A percentile compares a stretch with the other conserved stretches of the same genome.
Conservation (phyloP, 331 rosid species). For the Dryas integrifolia region DNA sequence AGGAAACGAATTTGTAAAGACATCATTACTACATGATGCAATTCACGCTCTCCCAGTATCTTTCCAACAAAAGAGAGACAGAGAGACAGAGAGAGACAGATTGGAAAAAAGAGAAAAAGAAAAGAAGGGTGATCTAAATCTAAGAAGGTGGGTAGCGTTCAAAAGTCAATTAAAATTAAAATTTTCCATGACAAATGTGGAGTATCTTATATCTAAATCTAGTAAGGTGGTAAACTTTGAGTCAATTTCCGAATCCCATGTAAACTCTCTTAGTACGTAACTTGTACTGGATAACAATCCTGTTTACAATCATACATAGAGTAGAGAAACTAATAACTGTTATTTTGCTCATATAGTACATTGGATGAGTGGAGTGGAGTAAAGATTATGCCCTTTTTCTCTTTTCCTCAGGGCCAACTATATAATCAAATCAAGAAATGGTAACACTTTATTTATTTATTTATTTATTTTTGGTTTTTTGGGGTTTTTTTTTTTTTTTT, state of each 20-base stretch:
- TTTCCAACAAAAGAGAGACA: slow-evolving; percentile 32
- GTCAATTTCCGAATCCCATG: slow-evolving; percentile 19
- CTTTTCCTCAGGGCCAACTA: neutral
- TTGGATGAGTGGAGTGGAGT: neutral
- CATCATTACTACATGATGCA: slow-evolving; percentile 28
- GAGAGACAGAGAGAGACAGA: slow-evolving; percentile 12
- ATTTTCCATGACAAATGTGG: slow-evolving; percentile 29
- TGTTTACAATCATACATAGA: neutral
- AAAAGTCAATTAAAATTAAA: slow-evolving; percentile 38
- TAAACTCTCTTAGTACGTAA: neutral
- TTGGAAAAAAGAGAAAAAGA: slow-evolving; percentile 8
- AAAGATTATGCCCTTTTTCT: slow-evolving; percentile 14
- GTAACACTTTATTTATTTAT: neutral
- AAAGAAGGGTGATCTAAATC: slow-evolving; percentile 12
- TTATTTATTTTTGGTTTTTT: neutral
- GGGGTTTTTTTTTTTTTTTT: neutral
- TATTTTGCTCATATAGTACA: slow-evolving; percentile 3
- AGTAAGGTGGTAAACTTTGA: slow-evolving; percentile 3
- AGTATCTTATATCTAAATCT: slow-evolving; percentile 35
- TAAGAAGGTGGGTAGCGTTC: slow-evolving; percentile 34
- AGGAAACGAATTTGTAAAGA: neutral
- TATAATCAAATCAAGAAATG: slow-evolving; percentile 8
- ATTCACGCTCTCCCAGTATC: slow-evolving; percentile 18
- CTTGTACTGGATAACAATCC: neutral
- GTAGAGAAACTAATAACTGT: neutral